Evolutionary conservation across 148 eudicot genomes (phyloP), one percentile per base, ranked within the genome.

Genomic region (Fallopia convolvulus): DNA sequence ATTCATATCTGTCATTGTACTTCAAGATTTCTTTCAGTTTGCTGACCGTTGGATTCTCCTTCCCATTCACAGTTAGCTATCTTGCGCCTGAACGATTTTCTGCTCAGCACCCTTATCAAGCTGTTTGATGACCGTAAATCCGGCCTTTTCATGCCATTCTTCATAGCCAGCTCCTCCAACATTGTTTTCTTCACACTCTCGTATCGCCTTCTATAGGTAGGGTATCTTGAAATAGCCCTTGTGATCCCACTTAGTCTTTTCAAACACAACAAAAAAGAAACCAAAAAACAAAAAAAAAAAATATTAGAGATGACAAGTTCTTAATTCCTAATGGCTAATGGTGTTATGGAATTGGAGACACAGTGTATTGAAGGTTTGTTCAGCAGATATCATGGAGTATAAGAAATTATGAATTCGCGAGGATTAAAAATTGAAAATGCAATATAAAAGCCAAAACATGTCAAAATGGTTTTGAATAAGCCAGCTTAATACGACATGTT

Each of bases 221-320:
- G 99, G 77, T 85, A 94, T 81, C 97, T 92, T 13, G 97, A 89
- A 58, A 94, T 89, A 2, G 94, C 91, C 79, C 85, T 88, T 15
- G 86, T 94, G 77, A 94, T 94, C 36, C 99, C 99, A 60, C 88
- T 94, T 76, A 94, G 88, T 76, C 98, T 93, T 82, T 79, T 55
- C 21, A 4, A 36, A 36, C 39, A 36, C 39, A 36, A 36, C 39
- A 36, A 36, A 36, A 36, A 36, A 36, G 39, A 36, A 36, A 36
- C 39, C 39, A 36, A 36, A 36, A 36, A 36, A 36, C 5, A 41
- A 53, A 1, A 53, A 39, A 52, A 17, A 73, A 18, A 44, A 75
- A 36, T 36, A 4, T 36, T 36, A 36, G 39, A 36, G 39, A 36
- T 36, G 39, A 36, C 39, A 4, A 36, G 39, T 36, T 36, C 39